Conservation (phyloP, 2,329 filamentous ascomycete genomes). For the Aureobasidium pullulans region DNA sequence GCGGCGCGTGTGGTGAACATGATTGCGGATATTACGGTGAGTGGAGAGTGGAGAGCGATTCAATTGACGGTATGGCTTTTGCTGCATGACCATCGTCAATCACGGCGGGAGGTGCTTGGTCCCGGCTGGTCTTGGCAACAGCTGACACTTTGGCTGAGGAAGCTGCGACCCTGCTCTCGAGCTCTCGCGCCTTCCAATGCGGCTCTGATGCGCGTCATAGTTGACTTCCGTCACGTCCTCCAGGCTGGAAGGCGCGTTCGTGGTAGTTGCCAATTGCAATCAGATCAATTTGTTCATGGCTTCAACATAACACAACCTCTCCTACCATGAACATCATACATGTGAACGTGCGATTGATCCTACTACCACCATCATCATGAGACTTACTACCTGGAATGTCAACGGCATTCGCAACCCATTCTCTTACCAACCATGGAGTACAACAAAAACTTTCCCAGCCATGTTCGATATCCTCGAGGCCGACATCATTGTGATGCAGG, state of each 20-base stretch:
- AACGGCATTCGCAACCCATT: constrained; percentile 50
- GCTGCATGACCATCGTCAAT: constrained; percentile 2
- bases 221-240: not conserved
- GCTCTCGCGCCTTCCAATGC: not conserved
- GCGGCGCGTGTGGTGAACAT: constrained; percentile 16
- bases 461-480: constrained; percentile 94
- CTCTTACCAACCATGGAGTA: constrained; percentile 45
- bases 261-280: not conserved
- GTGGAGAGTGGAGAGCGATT: not conserved
- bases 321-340: not conserved
- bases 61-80: not conserved
- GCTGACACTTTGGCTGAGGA: not conserved
- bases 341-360: not conserved
- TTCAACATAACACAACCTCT: not conserved
- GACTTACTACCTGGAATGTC: constrained; percentile 41
- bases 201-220: not conserved
- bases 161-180: not conserved
- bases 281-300: not conserved
- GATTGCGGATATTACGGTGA: constrained; percentile 5
- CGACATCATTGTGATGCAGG: constrained; percentile 92
- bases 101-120: not conserved
- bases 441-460: constrained; percentile 41
- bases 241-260: not conserved
- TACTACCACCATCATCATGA: constrained; percentile 23
- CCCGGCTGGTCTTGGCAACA: not conserved